Percentiles rank a stretch among this genome's conserved stretches.
These are phyloP conservation scores for Aschersonia sp. DNA, from an alignment of 2,329 filamentous ascomycete genomes.

Conservation along the genomic window DNA sequence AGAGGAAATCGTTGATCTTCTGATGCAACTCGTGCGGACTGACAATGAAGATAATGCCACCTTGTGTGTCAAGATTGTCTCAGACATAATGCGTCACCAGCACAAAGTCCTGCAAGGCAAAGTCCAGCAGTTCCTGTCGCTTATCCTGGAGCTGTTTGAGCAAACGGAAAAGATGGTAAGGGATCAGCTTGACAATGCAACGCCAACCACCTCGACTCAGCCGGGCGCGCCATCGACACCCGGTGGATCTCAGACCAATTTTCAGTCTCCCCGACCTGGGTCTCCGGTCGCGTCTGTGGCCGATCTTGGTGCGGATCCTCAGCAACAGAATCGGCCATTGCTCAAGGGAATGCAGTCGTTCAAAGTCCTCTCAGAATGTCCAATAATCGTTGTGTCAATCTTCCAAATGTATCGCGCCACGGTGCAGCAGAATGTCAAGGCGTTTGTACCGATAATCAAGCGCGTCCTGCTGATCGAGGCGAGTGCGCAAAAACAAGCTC, in stretches of 20 bases:
- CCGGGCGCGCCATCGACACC: conserved; percentile 51
- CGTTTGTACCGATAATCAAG: conserved; percentile 90
- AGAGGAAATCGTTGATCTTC: conserved; percentile 72
- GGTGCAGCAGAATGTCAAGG: conserved; percentile 72
- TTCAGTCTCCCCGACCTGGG: conserved; percentile 77
- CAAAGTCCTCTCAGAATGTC: conserved; percentile 94
- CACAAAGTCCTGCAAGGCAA: conserved; percentile 62
- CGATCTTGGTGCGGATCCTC: conserved; percentile 68
- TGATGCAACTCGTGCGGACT: conserved; percentile 74
- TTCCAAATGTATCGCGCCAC: conserved; percentile 82
- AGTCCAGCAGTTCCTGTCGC: conserved; percentile 75
- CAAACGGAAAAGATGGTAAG: conserved; percentile 89
- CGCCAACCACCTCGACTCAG: conserved; percentile 35
- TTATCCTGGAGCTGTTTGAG: conserved; percentile 93
- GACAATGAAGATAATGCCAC: conserved; percentile 99
- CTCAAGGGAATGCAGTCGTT: conserved; percentile 96
- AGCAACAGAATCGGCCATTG: conserved; percentile 67
- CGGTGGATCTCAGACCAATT: conserved; percentile 51
- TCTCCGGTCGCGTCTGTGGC: conserved; percentile 74
- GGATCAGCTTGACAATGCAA: conserved; percentile 79
- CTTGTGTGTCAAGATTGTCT: conserved; percentile 95
- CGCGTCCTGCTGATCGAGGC: conserved; percentile 78
- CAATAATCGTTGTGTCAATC: conserved; percentile 96
- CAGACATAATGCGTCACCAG: conserved; percentile 91
- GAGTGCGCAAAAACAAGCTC: conserved; percentile 82